Conservation (phyloP, 176 grass and related monocot species). For the Dactylis glomerata region DNA sequence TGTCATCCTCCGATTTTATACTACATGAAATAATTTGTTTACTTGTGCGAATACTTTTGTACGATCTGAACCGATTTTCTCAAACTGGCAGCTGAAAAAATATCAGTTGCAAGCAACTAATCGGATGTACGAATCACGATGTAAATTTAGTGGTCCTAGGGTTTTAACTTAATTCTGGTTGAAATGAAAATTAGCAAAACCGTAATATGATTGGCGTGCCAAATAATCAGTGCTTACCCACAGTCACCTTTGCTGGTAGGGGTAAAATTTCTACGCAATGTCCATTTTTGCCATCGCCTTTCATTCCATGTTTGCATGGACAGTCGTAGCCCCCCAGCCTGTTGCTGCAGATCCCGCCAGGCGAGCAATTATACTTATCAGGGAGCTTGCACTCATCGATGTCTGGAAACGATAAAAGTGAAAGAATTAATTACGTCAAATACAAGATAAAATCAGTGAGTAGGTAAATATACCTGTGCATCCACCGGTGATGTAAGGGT, state of each 20-base stretch:
- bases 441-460: no score
- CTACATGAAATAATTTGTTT: no score
- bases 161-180: no score
- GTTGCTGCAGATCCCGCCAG: neutral
- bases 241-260: neutral
- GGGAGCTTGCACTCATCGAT: conserved; percentile 13
- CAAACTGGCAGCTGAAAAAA: no score
- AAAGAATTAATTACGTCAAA: neutral
- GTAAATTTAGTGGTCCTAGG: no score
- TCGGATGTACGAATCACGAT: no score
- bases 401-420: neutral
- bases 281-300: neutral
- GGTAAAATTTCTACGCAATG: neutral
- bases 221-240: neutral
- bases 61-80: no score
- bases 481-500: neutral
- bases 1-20: no score
- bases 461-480: neutral
- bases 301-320: neutral
- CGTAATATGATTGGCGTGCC: no score
- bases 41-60: no score
- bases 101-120: no score
- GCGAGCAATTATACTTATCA: neutral
- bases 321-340: neutral
- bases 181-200: no score